These are phyloP conservation scores for Beauveria caledonica DNA, from an alignment of 2,329 filamentous ascomycete species.

Conservation along the genomic window DNA sequence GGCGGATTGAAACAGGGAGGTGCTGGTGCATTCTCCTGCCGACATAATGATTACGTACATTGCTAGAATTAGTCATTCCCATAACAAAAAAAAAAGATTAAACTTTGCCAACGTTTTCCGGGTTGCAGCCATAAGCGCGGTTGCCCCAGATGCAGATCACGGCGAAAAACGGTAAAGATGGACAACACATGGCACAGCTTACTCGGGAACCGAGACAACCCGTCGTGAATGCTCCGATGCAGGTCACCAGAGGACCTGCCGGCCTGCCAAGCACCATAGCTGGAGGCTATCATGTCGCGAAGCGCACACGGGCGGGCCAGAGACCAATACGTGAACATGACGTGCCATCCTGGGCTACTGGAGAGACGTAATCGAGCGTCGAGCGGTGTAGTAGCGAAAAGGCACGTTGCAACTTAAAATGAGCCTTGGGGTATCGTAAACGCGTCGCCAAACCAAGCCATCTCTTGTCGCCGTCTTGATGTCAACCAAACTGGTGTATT, in stretches of 20 bases:
- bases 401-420: no score
- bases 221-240: not conserved
- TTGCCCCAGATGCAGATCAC: not conserved
- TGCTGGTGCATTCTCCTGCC: not conserved
- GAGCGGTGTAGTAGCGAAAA: no score
- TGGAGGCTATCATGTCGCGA: not conserved
- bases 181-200: not conserved
- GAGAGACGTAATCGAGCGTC: not conserved
- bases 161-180: not conserved
- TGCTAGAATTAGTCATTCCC: conserved; percentile 2
- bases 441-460: no score
- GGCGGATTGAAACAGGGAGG: not conserved
- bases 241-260: not conserved
- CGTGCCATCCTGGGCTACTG: not conserved
- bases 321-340: not conserved
- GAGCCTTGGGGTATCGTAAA: no score
- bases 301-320: not conserved
- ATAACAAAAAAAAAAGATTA: conserved; percentile 3
- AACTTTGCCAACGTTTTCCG: not conserved
- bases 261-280: not conserved
- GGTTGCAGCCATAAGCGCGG: not conserved
- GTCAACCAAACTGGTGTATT: no score
- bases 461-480: no score
- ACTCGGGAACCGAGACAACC: not conserved
- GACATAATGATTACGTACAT: conserved; percentile 8